Conservation (phyloP, 2,329 filamentous ascomycete species). For the Rutstroemia sp. region DNA sequence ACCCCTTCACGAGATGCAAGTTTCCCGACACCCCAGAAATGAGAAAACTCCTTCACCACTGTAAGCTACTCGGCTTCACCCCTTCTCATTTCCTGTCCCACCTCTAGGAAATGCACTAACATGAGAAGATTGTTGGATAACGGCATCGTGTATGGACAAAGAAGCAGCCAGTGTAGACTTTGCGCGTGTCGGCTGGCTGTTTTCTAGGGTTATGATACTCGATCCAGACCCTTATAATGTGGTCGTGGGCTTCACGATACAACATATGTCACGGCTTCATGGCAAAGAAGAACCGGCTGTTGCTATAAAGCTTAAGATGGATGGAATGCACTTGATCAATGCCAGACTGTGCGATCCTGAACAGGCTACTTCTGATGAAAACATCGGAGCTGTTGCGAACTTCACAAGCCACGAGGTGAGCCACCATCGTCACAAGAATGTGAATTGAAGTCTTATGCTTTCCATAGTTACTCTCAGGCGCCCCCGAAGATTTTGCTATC, state of each 20-base stretch:
- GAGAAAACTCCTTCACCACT: not conserved
- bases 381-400: conserved; percentile 1
- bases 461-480: not conserved
- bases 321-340: not conserved
- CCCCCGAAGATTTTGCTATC: not conserved
- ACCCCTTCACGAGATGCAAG: not conserved
- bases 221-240: not conserved
- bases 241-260: not conserved
- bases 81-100: not conserved
- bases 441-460: not conserved
- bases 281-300: not conserved
- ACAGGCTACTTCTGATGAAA: not conserved
- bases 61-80: not conserved
- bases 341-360: not conserved
- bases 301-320: not conserved
- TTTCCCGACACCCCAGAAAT: not conserved
- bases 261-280: not conserved
- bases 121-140: not conserved
- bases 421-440: not conserved
- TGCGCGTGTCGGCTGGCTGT: not conserved
- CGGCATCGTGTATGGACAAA: not conserved
- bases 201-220: not conserved
- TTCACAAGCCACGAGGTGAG: not conserved
- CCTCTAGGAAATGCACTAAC: not conserved
- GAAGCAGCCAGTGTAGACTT: not conserved